Evolutionary conservation across 2,329 filamentous ascomycete species (phyloP).

Genomic region (Alternaria angustiovoidea): DNA sequence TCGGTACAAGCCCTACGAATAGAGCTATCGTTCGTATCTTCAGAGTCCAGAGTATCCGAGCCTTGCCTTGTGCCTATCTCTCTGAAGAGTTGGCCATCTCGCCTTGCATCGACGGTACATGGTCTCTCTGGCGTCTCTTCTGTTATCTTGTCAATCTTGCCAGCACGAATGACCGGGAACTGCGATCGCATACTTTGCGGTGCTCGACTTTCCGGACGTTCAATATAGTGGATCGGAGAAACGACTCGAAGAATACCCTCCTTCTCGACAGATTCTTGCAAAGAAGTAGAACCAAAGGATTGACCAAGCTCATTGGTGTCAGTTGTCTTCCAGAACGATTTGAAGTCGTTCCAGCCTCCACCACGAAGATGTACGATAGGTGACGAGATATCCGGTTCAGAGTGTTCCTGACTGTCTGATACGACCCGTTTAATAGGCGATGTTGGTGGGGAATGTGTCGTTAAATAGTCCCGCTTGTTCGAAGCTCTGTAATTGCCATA

Average conservation of each 20-base stretch:
- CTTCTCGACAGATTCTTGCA: not conserved
- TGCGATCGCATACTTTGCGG: slow-evolving; percentile 5
- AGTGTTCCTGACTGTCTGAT: not conserved
- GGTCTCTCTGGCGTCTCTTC: not conserved
- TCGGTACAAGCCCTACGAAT: not conserved
- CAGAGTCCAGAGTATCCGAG: not conserved
- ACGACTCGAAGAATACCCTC: not conserved
- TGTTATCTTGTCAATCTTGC: not conserved
- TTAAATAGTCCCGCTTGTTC: slow-evolving; percentile 14
- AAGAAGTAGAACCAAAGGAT: not conserved
- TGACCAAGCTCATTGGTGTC: not conserved
- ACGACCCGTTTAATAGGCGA: not conserved
- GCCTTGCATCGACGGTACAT: not conserved
- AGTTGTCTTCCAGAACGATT: slow-evolving; percentile 9
- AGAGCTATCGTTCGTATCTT: not conserved
- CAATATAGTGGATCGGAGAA: not conserved
- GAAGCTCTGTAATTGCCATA: slow-evolving; percentile 26
- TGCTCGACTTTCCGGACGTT: not conserved
- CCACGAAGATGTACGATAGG: not conserved
- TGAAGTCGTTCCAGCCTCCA: slow-evolving; percentile 2
- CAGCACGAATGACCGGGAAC: not conserved
- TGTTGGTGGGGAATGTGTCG: not conserved
- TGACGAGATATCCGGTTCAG: not conserved
- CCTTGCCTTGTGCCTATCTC: not conserved
- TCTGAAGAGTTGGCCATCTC: not conserved